These are phyloP conservation scores for Aspergillus transmontanensis DNA, from an alignment of 2,329 filamentous ascomycete genomes.

Conservation along the genomic window DNA sequence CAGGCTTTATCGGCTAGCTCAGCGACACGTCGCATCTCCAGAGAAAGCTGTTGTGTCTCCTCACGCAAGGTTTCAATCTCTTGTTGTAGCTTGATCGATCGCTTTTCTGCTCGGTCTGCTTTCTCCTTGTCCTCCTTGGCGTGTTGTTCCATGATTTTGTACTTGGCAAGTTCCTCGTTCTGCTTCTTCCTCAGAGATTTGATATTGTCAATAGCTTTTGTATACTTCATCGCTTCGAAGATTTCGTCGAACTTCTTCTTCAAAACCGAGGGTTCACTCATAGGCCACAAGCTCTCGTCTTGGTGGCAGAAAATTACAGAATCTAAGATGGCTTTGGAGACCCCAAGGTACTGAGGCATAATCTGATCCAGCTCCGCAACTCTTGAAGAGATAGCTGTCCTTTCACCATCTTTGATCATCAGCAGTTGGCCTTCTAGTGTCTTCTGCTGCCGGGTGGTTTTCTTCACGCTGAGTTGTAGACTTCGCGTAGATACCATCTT, in stretches of 20 bases:
- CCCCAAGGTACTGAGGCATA: conserved; percentile 83
- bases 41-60: conserved; percentile 63
- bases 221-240: conserved; percentile 95
- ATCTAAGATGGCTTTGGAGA: conserved; percentile 86
- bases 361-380: conserved; percentile 80
- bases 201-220: conserved; percentile 94
- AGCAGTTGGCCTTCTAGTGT: conserved; percentile 79
- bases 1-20: conserved; percentile 66
- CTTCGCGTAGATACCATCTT: conserved; percentile 83
- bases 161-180: conserved; percentile 70
- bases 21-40: conserved; percentile 46
- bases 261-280: conserved; percentile 80
- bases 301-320: conserved; percentile 98
- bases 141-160: conserved; percentile 74
- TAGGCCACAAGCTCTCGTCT: conserved; percentile 94
- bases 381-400: conserved; percentile 74
- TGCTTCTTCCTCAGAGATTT: conserved; percentile 83
- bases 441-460: conserved; percentile 73
- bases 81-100: conserved; percentile 64
- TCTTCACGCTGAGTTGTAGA: conserved; percentile 84
- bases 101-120: conserved; percentile 70
- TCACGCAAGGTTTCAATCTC: conserved; percentile 61
- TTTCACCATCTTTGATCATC: conserved; percentile 77
- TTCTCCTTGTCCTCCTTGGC: conserved; percentile 84
- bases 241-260: conserved; percentile 98